Conservation (phyloP, 2,329 filamentous ascomycete genomes). For the Alternaria rosae region DNA sequence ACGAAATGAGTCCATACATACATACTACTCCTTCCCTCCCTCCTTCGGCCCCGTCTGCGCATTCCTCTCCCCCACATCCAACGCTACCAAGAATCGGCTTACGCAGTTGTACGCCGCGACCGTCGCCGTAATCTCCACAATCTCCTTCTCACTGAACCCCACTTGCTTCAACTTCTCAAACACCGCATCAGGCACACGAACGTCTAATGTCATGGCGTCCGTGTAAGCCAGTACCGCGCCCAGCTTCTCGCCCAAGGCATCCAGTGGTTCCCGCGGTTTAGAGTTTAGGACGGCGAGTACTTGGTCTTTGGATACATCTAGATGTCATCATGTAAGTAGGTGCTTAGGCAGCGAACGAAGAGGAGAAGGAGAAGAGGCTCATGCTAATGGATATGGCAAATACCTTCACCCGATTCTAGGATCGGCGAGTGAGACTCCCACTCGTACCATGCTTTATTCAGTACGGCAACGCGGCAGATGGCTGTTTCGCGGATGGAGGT, state of each 20-base stretch:
- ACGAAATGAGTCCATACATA: no score
- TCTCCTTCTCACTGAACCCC: constrained; percentile 70
- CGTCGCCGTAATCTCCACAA: constrained; percentile 83
- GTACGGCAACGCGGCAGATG: constrained; percentile 80
- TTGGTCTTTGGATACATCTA: constrained; percentile 65
- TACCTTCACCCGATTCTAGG: constrained; percentile 52
- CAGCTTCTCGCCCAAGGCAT: constrained; percentile 64
- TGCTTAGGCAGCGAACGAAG: no score
- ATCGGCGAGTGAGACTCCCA: constrained; percentile 79
- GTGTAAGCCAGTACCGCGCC: constrained; percentile 75
- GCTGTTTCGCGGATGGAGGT: constrained; percentile 73
- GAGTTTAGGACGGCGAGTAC: constrained; percentile 38
- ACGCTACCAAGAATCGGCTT: constrained; percentile 80
- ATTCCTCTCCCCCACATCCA: constrained; percentile 67
- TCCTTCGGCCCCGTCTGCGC: constrained; percentile 28
- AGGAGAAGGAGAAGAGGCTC: no score
- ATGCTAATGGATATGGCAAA: no score
- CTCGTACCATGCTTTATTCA: constrained; percentile 86
- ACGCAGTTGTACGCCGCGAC: constrained; percentile 86
- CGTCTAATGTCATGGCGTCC: constrained; percentile 82
- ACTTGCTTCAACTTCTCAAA: constrained; percentile 68
- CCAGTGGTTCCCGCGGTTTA: constrained; percentile 17
- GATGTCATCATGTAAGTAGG: no score
- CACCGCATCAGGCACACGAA: constrained; percentile 72
- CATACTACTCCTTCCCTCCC: constrained; percentile 17